A percentile compares a stretch with the other conserved stretches of the same genome.
phyloP scores from a whole-genome alignment of 345 rosid genomes.

The Arabidopsis arenosa region DNA sequence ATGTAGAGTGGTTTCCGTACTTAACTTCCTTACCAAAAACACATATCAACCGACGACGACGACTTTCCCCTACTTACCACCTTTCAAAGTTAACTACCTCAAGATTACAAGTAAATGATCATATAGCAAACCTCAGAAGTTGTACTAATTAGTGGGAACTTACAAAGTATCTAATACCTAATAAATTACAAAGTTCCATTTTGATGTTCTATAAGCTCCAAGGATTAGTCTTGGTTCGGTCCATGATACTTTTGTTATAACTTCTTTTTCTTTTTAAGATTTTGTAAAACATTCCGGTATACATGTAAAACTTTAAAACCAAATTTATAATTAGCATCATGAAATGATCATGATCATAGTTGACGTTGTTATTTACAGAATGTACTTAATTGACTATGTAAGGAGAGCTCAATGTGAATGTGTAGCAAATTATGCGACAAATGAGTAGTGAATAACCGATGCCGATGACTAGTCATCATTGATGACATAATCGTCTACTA shows the following conservation, averaged over 20 bases:
- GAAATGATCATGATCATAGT: slow-evolving; percentile 7
- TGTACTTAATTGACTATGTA: slow-evolving; percentile 18
- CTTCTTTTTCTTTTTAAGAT: no score
- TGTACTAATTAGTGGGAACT: not conserved
- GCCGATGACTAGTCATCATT: slow-evolving; percentile 4
- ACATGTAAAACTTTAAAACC: no score
- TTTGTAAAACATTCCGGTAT: no score
- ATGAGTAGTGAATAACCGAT: slow-evolving; percentile 8
- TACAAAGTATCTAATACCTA: not conserved
- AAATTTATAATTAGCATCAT: not conserved
- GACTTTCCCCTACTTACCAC: slow-evolving; percentile 23
- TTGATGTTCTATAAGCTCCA: no score
- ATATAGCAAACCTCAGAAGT: not conserved
- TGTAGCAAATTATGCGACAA: slow-evolving; percentile 31
- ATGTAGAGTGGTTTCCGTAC: slow-evolving; percentile 41
- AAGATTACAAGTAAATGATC: slow-evolving; percentile 15
- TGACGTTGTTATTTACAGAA: not conserved
- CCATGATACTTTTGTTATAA: no score
- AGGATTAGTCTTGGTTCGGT: no score
- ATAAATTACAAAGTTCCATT: not conserved
- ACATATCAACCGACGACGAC: slow-evolving; percentile 35
- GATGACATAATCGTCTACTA: slow-evolving; percentile 16
- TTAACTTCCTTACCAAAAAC: slow-evolving; percentile 40
- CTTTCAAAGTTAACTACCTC: slow-evolving; percentile 28
- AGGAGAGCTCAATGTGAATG: slow-evolving; percentile 14